phyloP scores from a whole-genome alignment of 2,329 filamentous ascomycete species.

The Xylaria sp. region DNA sequence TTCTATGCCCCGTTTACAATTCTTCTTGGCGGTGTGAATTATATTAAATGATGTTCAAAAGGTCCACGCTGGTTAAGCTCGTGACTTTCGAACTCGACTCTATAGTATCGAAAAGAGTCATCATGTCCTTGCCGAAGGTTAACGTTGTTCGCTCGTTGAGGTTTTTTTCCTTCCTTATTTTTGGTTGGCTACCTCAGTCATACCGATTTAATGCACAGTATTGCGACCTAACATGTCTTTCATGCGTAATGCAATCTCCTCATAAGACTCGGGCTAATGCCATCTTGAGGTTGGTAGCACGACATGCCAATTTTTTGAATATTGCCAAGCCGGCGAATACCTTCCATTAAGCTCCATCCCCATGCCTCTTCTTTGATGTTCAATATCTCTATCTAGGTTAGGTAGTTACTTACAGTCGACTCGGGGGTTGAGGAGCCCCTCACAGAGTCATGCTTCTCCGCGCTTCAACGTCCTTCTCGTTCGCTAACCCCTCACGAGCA shows the following conservation, averaged over 20 bases:
- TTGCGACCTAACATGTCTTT: slow-evolving; percentile 17
- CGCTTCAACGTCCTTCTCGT: slow-evolving; percentile 24
- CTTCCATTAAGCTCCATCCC: slow-evolving; percentile 32
- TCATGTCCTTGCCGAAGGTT: slow-evolving; percentile 1
- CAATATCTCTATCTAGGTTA: slow-evolving; percentile 11
- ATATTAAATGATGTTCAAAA: background rate
- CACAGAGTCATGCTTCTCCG: slow-evolving; percentile 38
- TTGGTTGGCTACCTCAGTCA: background rate
- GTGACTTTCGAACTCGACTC: background rate
- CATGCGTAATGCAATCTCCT: slow-evolving; percentile 22
- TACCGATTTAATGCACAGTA: slow-evolving; percentile 7
- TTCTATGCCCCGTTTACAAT: background rate
- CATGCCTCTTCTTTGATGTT: slow-evolving; percentile 21
- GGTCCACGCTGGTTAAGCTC: background rate
- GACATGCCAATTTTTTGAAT: slow-evolving; percentile 29
- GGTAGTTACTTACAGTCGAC: slow-evolving; percentile 8
- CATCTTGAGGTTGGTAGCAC: slow-evolving; percentile 27
- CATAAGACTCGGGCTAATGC: slow-evolving; percentile 10
- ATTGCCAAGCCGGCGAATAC: slow-evolving; percentile 34
- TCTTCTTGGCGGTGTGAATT: background rate
- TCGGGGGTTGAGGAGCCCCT: slow-evolving; percentile 29
- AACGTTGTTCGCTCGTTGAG: background rate
- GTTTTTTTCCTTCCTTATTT: background rate
- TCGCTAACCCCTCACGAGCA: slow-evolving; percentile 34
- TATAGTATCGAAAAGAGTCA: slow-evolving; percentile 6